These are phyloP conservation scores for Arachnomyces sp. DNA, from an alignment of 2,329 filamentous ascomycete species.

Conservation along the genomic window DNA sequence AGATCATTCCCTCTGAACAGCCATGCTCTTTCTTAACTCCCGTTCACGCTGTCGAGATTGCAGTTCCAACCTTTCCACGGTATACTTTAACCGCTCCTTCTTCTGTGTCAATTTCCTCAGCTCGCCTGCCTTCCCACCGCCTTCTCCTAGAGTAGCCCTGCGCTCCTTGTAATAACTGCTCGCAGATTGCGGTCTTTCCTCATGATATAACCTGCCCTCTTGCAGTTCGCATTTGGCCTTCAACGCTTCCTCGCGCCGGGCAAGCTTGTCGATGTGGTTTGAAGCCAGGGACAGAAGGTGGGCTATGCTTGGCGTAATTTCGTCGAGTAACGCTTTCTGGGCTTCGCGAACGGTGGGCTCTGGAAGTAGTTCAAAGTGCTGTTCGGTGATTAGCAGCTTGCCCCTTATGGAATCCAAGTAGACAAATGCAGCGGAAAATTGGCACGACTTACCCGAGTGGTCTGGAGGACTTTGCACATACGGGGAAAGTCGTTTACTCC, in stretches of 20 bases:
- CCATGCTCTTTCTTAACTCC: conserved; percentile 66
- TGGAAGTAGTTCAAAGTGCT: conserved; percentile 91
- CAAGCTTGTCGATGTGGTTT: conserved; percentile 71
- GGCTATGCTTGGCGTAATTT: conserved; percentile 80
- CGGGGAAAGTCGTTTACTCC: conserved; percentile 58
- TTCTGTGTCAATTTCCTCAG: conserved; percentile 66
- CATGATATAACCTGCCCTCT: conserved; percentile 56
- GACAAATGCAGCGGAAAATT: background rate
- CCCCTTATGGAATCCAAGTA: background rate
- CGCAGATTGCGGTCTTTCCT: conserved; percentile 24
- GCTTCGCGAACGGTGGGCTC: conserved; percentile 73
- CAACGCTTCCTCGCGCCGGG: conserved; percentile 71
- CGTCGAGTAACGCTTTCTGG: conserved; percentile 74
- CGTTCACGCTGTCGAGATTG: conserved; percentile 72
- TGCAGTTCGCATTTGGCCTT: conserved; percentile 77
- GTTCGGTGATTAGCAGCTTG: conserved; percentile 6
- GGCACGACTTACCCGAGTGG: conserved; percentile 44
- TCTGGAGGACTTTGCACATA: conserved; percentile 54
- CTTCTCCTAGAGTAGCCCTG: conserved; percentile 13
- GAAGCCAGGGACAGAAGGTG: conserved; percentile 74
- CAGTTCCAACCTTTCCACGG: conserved; percentile 74
- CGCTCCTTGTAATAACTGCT: conserved; percentile 12
- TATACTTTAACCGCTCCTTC: conserved; percentile 78
- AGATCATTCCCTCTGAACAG: conserved; percentile 33
- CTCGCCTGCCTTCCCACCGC: conserved; percentile 44